Conservation (phyloP, 495 filamentous ascomycete species). For the Darksidea phi region DNA sequence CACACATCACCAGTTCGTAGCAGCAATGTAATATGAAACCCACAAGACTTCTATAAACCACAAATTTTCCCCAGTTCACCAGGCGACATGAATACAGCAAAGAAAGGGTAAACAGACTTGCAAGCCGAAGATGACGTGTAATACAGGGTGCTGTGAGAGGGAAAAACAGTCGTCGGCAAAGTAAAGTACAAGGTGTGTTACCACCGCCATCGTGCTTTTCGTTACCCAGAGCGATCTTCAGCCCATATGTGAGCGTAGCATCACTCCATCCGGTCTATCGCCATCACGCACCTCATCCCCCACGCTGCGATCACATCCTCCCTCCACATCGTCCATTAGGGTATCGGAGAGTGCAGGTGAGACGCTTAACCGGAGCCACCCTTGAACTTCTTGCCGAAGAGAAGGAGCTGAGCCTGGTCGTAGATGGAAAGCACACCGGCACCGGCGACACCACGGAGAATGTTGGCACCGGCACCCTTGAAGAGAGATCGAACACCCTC, state of each 20-base stretch:
- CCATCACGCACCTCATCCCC: constrained; percentile 34
- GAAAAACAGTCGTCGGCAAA: constrained; percentile 51
- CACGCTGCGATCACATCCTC: constrained; percentile 28
- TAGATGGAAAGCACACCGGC: constrained; percentile 99
- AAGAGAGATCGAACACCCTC: constrained; percentile 98
- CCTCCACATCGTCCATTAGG: constrained; percentile 20
- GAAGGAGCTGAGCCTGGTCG: constrained; percentile 95
- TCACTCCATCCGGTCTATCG: constrained; percentile 36
- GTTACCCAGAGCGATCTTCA: constrained; percentile 48
- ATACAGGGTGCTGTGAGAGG: constrained; percentile 43
- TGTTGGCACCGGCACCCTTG: constrained; percentile 99
- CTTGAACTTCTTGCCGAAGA: constrained; percentile 99
- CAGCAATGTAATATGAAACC: constrained; percentile 13
- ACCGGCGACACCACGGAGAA: constrained; percentile 99
- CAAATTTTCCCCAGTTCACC: constrained; percentile 25
- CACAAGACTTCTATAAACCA: constrained; percentile 24
- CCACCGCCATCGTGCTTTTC: constrained; percentile 38
- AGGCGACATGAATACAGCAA: constrained; percentile 26
- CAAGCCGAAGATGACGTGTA: constrained; percentile 38
- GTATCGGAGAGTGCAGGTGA: constrained; percentile 28
- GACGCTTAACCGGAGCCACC: constrained; percentile 73
- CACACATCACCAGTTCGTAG: constrained; percentile 19
- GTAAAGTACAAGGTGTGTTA: constrained; percentile 56
- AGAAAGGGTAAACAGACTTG: constrained; percentile 32
- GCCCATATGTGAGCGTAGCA: constrained; percentile 34